Conservation (phyloP, 768 basidiomycete species). For the Epithele typhae region DNA sequence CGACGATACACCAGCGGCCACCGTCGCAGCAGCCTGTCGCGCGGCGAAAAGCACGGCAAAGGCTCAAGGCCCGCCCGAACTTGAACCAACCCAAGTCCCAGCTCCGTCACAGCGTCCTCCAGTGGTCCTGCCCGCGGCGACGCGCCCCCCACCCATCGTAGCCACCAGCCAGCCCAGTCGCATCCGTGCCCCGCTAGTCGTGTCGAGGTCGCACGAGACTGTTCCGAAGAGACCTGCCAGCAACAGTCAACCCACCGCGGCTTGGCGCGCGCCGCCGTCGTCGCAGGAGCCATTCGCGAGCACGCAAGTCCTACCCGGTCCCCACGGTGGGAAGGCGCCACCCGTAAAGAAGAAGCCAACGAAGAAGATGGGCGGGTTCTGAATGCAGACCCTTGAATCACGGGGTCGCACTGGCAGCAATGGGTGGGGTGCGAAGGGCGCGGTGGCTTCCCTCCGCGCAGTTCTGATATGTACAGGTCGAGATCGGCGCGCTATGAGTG, state of each 20-base stretch:
- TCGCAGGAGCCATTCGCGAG: conserved; percentile 49
- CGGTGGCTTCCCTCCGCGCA: no score
- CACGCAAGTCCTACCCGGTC: conserved; percentile 71
- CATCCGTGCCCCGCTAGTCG: conserved; percentile 10
- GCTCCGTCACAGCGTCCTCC: conserved; percentile 33
- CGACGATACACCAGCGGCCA: conserved; percentile 14
- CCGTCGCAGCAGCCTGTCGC: not conserved
- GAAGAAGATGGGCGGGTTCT: conserved; percentile 78
- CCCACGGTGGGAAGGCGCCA: conserved; percentile 57
- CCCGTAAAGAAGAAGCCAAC: conserved; percentile 47
- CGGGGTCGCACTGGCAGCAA: no score
- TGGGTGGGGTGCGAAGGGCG: no score
- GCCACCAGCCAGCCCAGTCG: conserved; percentile 11
- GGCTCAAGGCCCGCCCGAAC: not conserved
- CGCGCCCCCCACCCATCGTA: conserved; percentile 19
- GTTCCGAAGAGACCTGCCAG: not conserved
- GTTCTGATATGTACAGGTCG: no score
- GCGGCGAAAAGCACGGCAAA: no score
- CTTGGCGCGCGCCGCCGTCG: conserved; percentile 6
- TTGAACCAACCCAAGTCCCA: not conserved
- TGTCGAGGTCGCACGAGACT: conserved; percentile 16
- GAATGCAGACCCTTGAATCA: no score
- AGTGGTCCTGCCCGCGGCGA: conserved; percentile 29
- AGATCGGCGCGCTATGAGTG: no score
- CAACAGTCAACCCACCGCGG: conserved; percentile 19